These are phyloP conservation scores for Eimeria tenella DNA, from an alignment of 169 alveolate genomes.

Conservation along the genomic window DNA sequence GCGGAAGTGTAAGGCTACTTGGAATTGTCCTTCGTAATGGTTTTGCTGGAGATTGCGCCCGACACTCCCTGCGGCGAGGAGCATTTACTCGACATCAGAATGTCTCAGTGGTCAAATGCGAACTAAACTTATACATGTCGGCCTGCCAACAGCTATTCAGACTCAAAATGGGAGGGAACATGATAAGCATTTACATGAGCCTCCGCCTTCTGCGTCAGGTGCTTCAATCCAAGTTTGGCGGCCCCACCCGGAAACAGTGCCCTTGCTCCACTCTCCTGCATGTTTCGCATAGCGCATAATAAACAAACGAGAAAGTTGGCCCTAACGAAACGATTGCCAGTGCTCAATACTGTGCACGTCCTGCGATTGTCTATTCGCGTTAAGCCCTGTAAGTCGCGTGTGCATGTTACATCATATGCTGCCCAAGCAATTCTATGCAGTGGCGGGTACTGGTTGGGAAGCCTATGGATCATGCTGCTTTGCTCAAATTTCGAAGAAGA, in stretches of 20 bases:
- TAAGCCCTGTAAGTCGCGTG: neutral
- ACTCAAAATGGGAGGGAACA: neutral
- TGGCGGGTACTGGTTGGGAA: too few relatives aligned
- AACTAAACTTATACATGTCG: neutral
- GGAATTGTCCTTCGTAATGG: constrained; percentile 60
- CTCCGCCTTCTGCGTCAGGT: constrained; percentile 33
- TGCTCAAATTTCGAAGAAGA: too few relatives aligned
- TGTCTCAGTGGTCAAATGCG: neutral
- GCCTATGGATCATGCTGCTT: too few relatives aligned
- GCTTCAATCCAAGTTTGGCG: constrained; percentile 67
- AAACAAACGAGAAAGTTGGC: neutral
- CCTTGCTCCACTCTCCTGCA: constrained; percentile 57
- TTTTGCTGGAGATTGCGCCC: constrained; percentile 68
- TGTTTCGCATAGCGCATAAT: neutral
- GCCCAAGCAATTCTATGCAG: too few relatives aligned
- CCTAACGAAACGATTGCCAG: neutral
- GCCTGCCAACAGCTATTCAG: neutral
- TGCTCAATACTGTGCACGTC: neutral
- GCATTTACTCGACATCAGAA: neutral
- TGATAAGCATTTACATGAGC: constrained; percentile 3
- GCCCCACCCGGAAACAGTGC: constrained; percentile 66
- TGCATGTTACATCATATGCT: neutral
- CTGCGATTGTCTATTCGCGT: neutral
- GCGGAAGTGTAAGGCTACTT: neutral
- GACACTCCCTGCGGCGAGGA: constrained; percentile 53